Conservation (phyloP, 441 rosid species). For the Bruguiera hainesii region DNA sequence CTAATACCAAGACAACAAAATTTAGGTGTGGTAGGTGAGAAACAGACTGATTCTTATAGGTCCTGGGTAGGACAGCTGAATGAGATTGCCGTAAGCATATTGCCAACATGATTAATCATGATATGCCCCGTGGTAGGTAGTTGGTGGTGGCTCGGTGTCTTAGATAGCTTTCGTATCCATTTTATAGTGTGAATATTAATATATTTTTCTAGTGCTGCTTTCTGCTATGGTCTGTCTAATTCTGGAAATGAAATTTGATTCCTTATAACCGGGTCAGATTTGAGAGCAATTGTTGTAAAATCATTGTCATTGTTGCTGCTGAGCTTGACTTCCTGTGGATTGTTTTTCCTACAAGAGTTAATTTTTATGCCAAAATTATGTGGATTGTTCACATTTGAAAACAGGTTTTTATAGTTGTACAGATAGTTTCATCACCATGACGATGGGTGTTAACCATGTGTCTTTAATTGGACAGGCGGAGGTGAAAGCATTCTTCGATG, state of each 20-base stretch:
- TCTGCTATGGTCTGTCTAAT: too few relatives aligned
- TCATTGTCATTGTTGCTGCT: background rate
- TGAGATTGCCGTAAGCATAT: background rate
- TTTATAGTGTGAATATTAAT: too few relatives aligned
- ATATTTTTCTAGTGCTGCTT: too few relatives aligned
- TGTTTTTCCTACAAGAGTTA: background rate
- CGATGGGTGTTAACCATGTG: background rate
- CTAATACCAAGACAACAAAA: background rate
- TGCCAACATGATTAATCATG: conserved; percentile 7
- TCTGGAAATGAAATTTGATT: background rate
- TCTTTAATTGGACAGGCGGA: conserved; percentile 54
- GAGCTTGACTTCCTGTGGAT: background rate
- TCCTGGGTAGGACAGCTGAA: too few relatives aligned
- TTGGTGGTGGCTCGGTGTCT: conserved; percentile 15
- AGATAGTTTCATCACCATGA: background rate
- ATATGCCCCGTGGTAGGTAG: conserved; percentile 27
- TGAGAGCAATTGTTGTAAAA: background rate
- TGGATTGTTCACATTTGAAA: too few relatives aligned
- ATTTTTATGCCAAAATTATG: background rate
- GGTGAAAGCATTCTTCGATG: conserved; percentile 95
- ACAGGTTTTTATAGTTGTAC: background rate
- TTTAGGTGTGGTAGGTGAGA: conserved; percentile 22
- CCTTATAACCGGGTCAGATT: background rate
- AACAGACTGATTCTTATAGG: conserved; percentile 3
- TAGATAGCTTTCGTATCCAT: too few relatives aligned